Evolutionary conservation across 2,329 filamentous ascomycete species (phyloP), one percentile per base, ranked within the genome.

Genomic region (Mariannaea elegans): DNA sequence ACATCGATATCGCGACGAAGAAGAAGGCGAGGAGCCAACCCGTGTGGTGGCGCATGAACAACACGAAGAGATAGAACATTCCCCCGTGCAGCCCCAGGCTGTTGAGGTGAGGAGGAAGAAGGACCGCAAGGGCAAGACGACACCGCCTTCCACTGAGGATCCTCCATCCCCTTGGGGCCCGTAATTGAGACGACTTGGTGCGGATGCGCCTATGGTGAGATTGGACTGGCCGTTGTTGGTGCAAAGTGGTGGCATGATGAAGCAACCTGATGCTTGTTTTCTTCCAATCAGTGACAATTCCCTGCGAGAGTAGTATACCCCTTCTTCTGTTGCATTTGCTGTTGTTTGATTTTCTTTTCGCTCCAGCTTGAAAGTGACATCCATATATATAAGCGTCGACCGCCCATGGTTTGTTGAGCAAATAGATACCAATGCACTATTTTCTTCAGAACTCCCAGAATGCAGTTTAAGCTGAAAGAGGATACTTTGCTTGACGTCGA

Each of bases 1-100:
- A 51, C 56, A 67, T 13, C 64, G 62, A 18, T 73, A 73, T 46
- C 70, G 57, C 9, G 71, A 73, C 48, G 68, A 72, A 7, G 66
- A 68, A n/a, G 58, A 65, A n/a, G 70, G 61, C 9, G 58, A 59
- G 2, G 56, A 23, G 10, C 32, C 59, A 16, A 42, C 27, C 16
- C 50, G 34, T 27, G 57, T 31, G 13, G 54, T 42, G 1, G 64
- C 61, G 21, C 56, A 60, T 9, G 42, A 55, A 14, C 10, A 9
- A 9, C n/a, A 16, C 45, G 48, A 48, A 21, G 59, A 59, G 41
- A 23, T 32, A 36, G 19, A 52, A 27, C 21, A 59, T 46, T 45
- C 39, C 23, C 42, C 55, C 31, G 47, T 44, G 19, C 59, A 62
- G 29, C 70, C 68, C 4, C 66, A 66, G 46, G 59, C 66, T 5